Evolutionary conservation across 805 yeast species (phyloP).

Genomic region (Candida gorgasii): DNA sequence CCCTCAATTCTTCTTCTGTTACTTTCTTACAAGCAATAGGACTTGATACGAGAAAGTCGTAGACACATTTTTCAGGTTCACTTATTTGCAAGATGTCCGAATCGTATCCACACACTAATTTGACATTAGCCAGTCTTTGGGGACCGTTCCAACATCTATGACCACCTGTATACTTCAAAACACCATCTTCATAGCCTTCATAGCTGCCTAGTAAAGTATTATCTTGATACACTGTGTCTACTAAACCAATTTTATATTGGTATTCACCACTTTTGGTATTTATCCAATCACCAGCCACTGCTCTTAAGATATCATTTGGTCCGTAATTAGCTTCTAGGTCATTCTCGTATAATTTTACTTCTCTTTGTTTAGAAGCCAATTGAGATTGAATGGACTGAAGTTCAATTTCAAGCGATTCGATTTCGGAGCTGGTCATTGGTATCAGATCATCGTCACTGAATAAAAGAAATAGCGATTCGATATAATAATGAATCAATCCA

Average conservation of each 20-base stretch:
- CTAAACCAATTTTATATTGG: constrained; percentile 61
- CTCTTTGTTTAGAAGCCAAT: constrained; percentile 6
- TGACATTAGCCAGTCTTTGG: constrained; percentile 63
- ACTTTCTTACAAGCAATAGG: constrained; percentile 47
- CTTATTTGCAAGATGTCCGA: constrained; percentile 61
- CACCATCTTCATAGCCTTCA: constrained; percentile 22
- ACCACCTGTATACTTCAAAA: constrained; percentile 57
- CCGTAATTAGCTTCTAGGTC: constrained; percentile 48
- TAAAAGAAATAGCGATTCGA: constrained; percentile 11
- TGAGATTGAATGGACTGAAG: not conserved
- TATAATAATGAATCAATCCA: constrained; percentile 28
- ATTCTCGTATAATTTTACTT: constrained; percentile 17
- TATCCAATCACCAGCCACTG: constrained; percentile 52
- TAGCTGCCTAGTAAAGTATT: constrained; percentile 53
- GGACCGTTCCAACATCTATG: constrained; percentile 96
- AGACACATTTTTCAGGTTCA: constrained; percentile 90
- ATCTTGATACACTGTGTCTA: constrained; percentile 58
- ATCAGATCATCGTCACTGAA: constrained; percentile 6
- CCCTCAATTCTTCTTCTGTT: constrained; percentile 27
- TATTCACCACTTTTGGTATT: constrained; percentile 63
- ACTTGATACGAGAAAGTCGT: constrained; percentile 50
- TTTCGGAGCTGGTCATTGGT: constrained; percentile 3
- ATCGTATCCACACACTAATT: constrained; percentile 64
- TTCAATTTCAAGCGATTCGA: constrained; percentile 2
- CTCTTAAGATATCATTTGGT: constrained; percentile 62